Base-by-base conservation (phyloP, 2,329 filamentous ascomycete genomes). In the Monilinia aucupariae region DNA sequence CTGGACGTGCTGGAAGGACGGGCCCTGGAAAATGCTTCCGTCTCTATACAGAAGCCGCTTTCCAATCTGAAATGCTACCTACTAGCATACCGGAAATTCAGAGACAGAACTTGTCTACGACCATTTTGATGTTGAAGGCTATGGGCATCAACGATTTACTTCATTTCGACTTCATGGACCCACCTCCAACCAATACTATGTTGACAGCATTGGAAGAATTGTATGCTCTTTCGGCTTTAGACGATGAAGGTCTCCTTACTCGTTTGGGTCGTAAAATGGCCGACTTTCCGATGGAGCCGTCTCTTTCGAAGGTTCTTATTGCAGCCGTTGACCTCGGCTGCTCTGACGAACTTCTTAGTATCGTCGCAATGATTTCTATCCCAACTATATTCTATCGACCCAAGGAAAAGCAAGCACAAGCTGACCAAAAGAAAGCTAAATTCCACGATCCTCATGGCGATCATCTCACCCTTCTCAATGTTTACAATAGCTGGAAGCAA, bases 141-240 rank as follows among this genome's bases (percentile, higher is more conserved):
- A 97, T 99, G 92, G 94, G 96, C 3, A 97, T 99, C 76, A 97
- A 99, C 73, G 94, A 99, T 73, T 80, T 99, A 1, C 82, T 99
- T 15, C 92, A 96, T 73, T 99, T 99, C 72, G 93, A 97, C 76
- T 99, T 99, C 71, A 97, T 99, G 93, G 94, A 99, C 71, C 92
- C 94, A 0, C 94, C 94, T 0, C 94, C 94, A 0, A 94, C 94
- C 37, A 97, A 97, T 72, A 97, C 94, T 15, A 97, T 97, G 91
- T 83, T 99, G 67, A 96, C 92, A 56, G 94, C 94, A 0, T 80
- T 99, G 4, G 96, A 99, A 76, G 94, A 97, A 74, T 81, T 99
- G 0, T 99, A 99, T 72, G 91, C 92, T 0, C 80, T 99, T 13
- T 91, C 89, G 4, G 93, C 93, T 0, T 81, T 99, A 0, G 94